Evolutionary conservation across 2,329 filamentous ascomycete genomes (phyloP), one percentile per base, ranked within the genome.

Genomic region (Aspergillus cejpii): DNA sequence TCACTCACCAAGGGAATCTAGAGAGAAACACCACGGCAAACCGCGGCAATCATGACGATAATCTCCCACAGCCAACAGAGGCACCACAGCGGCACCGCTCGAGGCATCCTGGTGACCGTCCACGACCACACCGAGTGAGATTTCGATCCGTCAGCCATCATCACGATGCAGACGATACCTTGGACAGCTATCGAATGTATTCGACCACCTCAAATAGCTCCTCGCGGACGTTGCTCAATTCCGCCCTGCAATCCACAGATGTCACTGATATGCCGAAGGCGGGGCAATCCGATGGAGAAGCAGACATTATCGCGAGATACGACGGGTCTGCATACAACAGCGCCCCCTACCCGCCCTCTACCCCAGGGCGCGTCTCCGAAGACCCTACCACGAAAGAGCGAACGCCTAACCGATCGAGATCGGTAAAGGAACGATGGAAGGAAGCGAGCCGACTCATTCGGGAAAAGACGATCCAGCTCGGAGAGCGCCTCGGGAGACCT

Each of bases 401-500:
- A 6, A 24, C 23, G 2, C 39, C 45, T 1, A 46, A 57, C 24
- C 53, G 53, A 6, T 39, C 49, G 1, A 37, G 42, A 11, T 59
- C 62, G 0, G 50, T 55, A 1, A 48, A 46, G 12, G 52, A 59
- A 10, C 57, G 62, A 11, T 60, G 59, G 39, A 57, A 42, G 37
- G 54, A 57, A 29, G 62, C 61, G 14, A 56, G 62, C 24, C 50
- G 62, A 19, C 21, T 61, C 4, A 43, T 65, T 11, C 59, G 60
- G 7, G 48, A 62, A 33, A 63, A 62, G 48, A 64, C 62, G 0
- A 43, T 48, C 5, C 49, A 46, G 5, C 47, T 63, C 14, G 55
- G 56, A 0, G 61, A 65, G 38, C 55, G 59, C 3, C 53, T 65
- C 10, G 61, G 62, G 45, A 61, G 62, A 20, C 56, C 62, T 1